phyloP scores from a whole-genome alignment of 768 basidiomycete genomes.

The Asterophora parasitica region DNA sequence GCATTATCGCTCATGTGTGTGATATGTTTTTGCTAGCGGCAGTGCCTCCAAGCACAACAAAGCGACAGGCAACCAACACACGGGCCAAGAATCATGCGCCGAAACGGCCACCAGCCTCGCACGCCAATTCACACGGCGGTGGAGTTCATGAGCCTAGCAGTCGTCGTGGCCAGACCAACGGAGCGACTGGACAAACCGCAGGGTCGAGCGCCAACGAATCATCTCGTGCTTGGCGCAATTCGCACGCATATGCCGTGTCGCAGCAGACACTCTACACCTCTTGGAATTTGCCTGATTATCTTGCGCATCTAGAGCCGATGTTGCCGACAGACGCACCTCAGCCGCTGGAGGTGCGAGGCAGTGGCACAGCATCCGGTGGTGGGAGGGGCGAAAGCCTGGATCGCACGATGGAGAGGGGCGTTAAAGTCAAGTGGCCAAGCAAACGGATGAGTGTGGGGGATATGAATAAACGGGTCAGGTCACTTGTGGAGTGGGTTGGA shows the following conservation, averaged over 20 bases:
- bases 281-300: slow-evolving; percentile 92
- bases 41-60: slow-evolving; percentile 18
- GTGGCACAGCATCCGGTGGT: slow-evolving; percentile 21
- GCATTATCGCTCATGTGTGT: slow-evolving; percentile 16
- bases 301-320: slow-evolving; percentile 80
- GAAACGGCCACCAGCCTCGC: slow-evolving; percentile 37
- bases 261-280: slow-evolving; percentile 77
- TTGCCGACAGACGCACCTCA: slow-evolving; percentile 73
- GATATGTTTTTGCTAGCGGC: slow-evolving; percentile 3
- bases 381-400: slow-evolving; percentile 53
- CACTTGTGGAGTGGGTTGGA: slow-evolving; percentile 91
- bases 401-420: slow-evolving; percentile 65
- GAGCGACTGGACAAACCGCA: slow-evolving; percentile 30
- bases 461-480: slow-evolving; percentile 92
- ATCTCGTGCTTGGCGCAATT: slow-evolving; percentile 69
- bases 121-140: slow-evolving; percentile 23
- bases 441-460: slow-evolving; percentile 95
- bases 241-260: slow-evolving; percentile 74
- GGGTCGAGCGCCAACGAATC: slow-evolving; percentile 39
- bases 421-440: slow-evolving; percentile 89
- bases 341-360: slow-evolving; percentile 64
- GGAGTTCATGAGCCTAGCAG: slow-evolving; percentile 39
- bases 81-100: slow-evolving; percentile 37
- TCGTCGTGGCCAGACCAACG: slow-evolving; percentile 45
- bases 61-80: slow-evolving; percentile 32